Base-by-base conservation (phyloP, 148 eudicot species). In the Cornus controversa region DNA sequence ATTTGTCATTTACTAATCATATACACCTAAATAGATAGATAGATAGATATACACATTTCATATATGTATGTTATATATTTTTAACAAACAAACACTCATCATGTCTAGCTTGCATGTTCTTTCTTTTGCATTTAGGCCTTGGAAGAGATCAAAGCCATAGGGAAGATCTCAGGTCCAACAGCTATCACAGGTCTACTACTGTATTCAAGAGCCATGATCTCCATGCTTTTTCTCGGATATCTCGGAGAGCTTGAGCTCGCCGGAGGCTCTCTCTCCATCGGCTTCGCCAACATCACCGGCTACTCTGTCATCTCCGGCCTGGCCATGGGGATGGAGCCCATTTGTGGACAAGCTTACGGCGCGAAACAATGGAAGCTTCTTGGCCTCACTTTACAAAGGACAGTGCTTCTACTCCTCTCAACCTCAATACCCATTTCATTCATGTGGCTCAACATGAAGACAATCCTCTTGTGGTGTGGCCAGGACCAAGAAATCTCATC, bases 251-350 rank as follows among this genome's bases (percentile, higher is more conserved):
- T 96, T 1, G 92, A 89, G 73, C 88, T 96, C 3, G 98, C 99
- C 34, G 99, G 94, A 0, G 99, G 99, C 16, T 90, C 99, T 2
- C 92, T 96, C 25, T 75, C 98, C 62, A 90, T 96, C 8, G 97
- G 98, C 10, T 88, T 96, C 25, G 99, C 99, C 8, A 96, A 96
- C 91, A 93, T 96, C 10, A 96, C 99, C 27, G 99, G 99, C 45
- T 96, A 93, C 87, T 93, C 99, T 2, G 90, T 96, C 54, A 82
- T 96, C 78, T 90, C 97, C 0, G 99, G 99, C 13, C 50, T 96
- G n/a, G 94, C 98, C 85, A 93, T 93, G 97, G 99, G 98, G 8
- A 96, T 96, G 99, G 99, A 96, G 29, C 99, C 99, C 58, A 93
- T 96, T 23, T 93, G 98, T 76, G 98, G 98, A 26, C 99, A 96